A percentile compares a stretch with the other conserved stretches of the same genome.
phyloP scores from a whole-genome alignment of 2,329 filamentous ascomycete species.

The Aspergillus persii region DNA sequence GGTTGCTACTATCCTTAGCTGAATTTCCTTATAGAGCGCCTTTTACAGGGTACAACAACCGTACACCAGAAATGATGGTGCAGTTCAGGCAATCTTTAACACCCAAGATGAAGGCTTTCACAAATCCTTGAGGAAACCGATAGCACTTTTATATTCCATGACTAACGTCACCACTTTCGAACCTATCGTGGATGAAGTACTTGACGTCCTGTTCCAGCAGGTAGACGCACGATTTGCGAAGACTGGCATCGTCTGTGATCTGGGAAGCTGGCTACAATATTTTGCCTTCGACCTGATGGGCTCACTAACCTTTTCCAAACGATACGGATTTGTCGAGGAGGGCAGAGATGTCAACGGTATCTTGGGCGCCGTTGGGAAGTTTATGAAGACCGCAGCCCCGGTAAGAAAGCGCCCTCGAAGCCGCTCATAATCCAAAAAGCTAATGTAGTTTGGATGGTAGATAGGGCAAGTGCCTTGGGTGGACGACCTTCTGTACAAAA shows the following conservation, averaged over 20 bases:
- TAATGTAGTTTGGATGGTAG: not conserved
- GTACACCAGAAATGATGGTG: constrained; percentile 2
- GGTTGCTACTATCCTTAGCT: no score
- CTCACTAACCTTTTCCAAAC: constrained; percentile 72
- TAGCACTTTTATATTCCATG: constrained; percentile 17
- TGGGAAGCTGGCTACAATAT: constrained; percentile 65
- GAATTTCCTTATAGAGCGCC: not conserved
- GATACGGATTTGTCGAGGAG: constrained; percentile 71
- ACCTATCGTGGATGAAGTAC: constrained; percentile 11
- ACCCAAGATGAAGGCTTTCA: constrained; percentile 31
- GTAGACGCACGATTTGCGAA: constrained; percentile 20
- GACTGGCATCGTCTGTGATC: constrained; percentile 2
- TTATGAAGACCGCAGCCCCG: constrained; percentile 7
- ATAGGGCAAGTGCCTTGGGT: constrained; percentile 71
- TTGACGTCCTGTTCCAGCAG: constrained; percentile 21
- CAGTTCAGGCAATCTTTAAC: constrained; percentile 28
- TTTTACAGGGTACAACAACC: constrained; percentile 24
- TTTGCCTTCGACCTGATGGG: constrained; percentile 81
- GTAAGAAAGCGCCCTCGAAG: not conserved
- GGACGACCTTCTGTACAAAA: constrained; percentile 51
- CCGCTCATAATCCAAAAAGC: not conserved
- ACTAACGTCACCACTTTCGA: constrained; percentile 10
- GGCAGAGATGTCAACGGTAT: constrained; percentile 75
- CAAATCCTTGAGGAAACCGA: constrained; percentile 15
- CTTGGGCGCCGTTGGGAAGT: constrained; percentile 55